Evolutionary conservation across 2,329 filamentous ascomycete genomes (phyloP).

Genomic region (Sphaceloma murrayae): DNA sequence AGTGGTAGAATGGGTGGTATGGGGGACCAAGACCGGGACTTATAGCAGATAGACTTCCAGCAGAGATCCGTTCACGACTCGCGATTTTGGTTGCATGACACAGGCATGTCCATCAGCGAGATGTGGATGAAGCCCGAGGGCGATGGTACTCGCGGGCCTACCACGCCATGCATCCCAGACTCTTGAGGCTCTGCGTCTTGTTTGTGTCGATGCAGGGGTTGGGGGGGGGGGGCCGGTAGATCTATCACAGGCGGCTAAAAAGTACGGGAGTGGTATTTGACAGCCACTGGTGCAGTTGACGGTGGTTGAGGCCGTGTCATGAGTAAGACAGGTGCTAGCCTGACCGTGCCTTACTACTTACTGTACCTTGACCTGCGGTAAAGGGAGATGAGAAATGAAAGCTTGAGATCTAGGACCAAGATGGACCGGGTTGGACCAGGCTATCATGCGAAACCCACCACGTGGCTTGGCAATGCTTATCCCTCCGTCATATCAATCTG

Average conservation of each 20-base stretch:
- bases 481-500: too few species aligned
- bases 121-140: too few species aligned
- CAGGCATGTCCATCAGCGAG: too few species aligned
- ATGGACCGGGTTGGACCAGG: too few species aligned
- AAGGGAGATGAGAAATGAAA: constrained; percentile 1
- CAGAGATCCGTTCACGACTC: neutral
- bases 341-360: too few species aligned
- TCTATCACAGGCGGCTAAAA: neutral
- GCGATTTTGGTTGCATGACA: neutral
- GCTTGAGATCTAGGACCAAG: constrained; percentile 2
- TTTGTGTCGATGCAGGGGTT: constrained; percentile 2
- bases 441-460: constrained; percentile 13
- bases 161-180: constrained; percentile 12
- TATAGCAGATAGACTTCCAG: neutral
- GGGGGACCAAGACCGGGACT: too few species aligned
- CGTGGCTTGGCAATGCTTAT: constrained; percentile 2
- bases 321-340: neutral
- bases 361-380: neutral
- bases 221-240: too few species aligned
- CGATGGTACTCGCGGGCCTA: too few species aligned
- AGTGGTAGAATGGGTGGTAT: too few species aligned
- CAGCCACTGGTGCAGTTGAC: neutral
- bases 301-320: neutral
- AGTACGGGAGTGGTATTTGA: too few species aligned
- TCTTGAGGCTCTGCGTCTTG: neutral